These are phyloP conservation scores for Letharia lupina DNA, from an alignment of 495 filamentous ascomycete genomes.

Conservation along the genomic window DNA sequence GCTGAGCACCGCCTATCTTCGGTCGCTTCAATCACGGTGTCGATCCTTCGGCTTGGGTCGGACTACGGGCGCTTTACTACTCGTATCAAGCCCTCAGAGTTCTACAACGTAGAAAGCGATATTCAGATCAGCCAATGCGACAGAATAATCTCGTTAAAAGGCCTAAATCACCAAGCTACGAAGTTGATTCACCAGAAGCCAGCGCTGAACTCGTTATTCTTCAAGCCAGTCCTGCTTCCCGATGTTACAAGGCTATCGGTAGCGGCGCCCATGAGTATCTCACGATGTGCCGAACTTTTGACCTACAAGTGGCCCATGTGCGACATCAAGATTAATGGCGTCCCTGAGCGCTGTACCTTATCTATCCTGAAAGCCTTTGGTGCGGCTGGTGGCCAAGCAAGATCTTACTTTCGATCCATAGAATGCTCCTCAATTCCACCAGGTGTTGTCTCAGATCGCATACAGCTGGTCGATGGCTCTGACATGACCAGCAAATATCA, in stretches of 20 bases:
- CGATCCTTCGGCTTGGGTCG: neutral
- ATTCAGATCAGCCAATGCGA: neutral
- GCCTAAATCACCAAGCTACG: constrained; percentile 2
- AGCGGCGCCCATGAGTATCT: constrained; percentile 6
- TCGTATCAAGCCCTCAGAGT: neutral
- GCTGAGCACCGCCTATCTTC: constrained; percentile 12
- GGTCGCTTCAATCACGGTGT: constrained; percentile 3
- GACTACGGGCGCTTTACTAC: constrained; percentile 4
- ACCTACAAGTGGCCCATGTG: constrained; percentile 27
- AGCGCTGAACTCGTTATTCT: constrained; percentile 19
- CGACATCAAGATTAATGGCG: constrained; percentile 15
- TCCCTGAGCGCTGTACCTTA: neutral
- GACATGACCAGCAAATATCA: neutral
- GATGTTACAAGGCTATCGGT: constrained; percentile 15
- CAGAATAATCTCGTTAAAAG: neutral
- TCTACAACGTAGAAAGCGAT: neutral
- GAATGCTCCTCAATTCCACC: neutral
- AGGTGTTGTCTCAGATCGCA: neutral
- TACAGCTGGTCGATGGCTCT: neutral
- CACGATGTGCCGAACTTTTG: constrained; percentile 10
- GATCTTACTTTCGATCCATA: constrained; percentile 9
- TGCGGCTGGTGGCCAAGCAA: neutral
- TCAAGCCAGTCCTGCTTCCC: constrained; percentile 15
- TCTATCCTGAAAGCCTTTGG: constrained; percentile 5
- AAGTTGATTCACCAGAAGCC: constrained; percentile 11